These are phyloP conservation scores for Larix kaempferi DNA, from an alignment of 75 land plant species.

Conservation along the genomic window DNA sequence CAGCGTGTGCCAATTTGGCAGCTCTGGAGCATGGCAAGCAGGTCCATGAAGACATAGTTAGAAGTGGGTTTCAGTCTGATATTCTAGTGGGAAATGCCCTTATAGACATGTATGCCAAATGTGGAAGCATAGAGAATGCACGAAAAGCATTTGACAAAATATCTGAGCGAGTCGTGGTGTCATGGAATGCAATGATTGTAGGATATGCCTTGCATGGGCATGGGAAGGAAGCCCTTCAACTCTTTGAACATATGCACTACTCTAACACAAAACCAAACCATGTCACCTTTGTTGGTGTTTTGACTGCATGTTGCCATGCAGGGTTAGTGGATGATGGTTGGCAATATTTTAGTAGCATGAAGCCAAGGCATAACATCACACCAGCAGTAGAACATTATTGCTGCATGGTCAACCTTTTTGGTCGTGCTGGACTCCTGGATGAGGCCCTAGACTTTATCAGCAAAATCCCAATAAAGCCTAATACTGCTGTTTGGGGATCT, in stretches of 20 bases:
- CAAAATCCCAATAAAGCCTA: constrained; percentile 11
- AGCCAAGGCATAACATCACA: not conserved
- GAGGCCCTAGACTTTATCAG: constrained; percentile 14
- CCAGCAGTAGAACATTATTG: constrained; percentile 11
- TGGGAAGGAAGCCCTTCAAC: constrained; percentile 4
- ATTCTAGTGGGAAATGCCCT: constrained; percentile 14
- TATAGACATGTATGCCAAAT: constrained; percentile 6
- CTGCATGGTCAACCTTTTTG: constrained; percentile 18
- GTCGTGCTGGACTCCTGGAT: constrained; percentile 10
- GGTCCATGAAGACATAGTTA: constrained; percentile 11
- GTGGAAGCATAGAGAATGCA: constrained; percentile 9
- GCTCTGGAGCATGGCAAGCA: constrained; percentile 10
- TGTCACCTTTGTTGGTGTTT: constrained; percentile 15
- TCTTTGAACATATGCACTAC: constrained; percentile 6
- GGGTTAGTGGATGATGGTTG: constrained; percentile 7
- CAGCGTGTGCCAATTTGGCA: constrained; percentile 19
- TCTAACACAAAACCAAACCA: constrained; percentile 5
- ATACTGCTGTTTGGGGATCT: constrained; percentile 10
- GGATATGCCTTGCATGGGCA: constrained; percentile 9
- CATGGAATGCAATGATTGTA: constrained; percentile 12
- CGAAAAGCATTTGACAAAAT: not conserved
- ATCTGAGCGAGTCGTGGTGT: not conserved
- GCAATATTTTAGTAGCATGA: not conserved
- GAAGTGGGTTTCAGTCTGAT: constrained; percentile 11
- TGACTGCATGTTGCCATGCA: constrained; percentile 15